phyloP scores from a whole-genome alignment of 2,329 filamentous ascomycete species.

The Madurella fahalii region DNA sequence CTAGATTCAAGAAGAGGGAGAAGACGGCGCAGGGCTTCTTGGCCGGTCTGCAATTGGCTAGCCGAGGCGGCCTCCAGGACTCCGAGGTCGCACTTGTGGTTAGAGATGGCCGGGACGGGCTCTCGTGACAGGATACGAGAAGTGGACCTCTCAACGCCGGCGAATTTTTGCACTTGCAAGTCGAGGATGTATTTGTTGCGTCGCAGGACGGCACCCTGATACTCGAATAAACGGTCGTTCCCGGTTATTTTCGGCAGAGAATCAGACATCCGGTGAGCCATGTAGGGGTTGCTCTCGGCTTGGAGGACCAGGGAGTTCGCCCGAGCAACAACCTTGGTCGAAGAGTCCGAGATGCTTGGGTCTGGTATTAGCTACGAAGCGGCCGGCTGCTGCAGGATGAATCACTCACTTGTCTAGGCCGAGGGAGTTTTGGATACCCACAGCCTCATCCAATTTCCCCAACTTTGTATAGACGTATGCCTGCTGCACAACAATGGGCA shows the following conservation, averaged over 20 bases:
- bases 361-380: constrained; percentile 27
- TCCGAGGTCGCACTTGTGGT: constrained; percentile 35
- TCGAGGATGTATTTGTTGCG: constrained; percentile 63
- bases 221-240: constrained; percentile 65
- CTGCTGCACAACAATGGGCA: constrained; percentile 73
- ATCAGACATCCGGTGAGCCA: constrained; percentile 59
- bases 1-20: constrained; percentile 66
- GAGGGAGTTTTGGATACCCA: constrained; percentile 58
- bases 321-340: constrained; percentile 61
- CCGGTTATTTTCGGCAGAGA: constrained; percentile 48
- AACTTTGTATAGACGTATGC: constrained; percentile 66
- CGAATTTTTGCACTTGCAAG: constrained; percentile 63
- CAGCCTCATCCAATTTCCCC: constrained; percentile 63
- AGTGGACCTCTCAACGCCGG: constrained; percentile 53
- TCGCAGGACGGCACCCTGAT: constrained; percentile 59
- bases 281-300: constrained; percentile 58
- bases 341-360: constrained; percentile 59
- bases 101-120: constrained; percentile 26
- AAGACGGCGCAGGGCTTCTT: constrained; percentile 65
- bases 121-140: constrained; percentile 36
- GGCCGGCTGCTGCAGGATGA: background rate
- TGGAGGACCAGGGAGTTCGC: constrained; percentile 55
- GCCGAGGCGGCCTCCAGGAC: constrained; percentile 68
- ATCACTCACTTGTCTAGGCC: constrained; percentile 55
- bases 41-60: constrained; percentile 58